Base-by-base conservation (phyloP, 805 yeast species). In the Zygosaccharomyces bailii region DNA sequence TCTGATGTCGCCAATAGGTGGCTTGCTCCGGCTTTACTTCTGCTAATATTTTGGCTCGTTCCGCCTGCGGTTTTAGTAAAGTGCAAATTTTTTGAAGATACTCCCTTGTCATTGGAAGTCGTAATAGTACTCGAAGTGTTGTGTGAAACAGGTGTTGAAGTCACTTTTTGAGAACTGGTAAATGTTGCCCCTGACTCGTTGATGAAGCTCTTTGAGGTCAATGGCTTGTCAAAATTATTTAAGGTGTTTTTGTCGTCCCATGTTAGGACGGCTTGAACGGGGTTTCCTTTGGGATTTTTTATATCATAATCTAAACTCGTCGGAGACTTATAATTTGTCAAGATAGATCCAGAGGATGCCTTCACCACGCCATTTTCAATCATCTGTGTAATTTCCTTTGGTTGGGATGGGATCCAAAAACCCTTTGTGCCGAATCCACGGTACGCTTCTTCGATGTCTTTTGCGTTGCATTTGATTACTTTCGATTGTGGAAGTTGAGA, bases 311-410 rank as follows among this genome's bases (percentile, higher is more conserved):
- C 70, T 3, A 75, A 64, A 8, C 63, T 49, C n/a, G 67, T 64
- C 44, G 59, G 67, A 1, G 67, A 62, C 11, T 60, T 54, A 34
- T 74, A 65, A 36, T 66, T 68, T n/a, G 56, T 52, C 45, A 76
- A 55, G 21, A 78, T 56, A 24, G 66, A 42, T 48, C 82, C 82
- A 43, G 67, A 55, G 42, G 75, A 72, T 20, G 72, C 56, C 46
- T 67, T 63, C 49, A 67, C 66, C 33, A 69, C 75, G 62, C 83
- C 83, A 50, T 74, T 60, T 46, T 68, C 55, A 51, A 78, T 77
- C 60, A 76, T 50, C 4, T 58, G 56, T 7, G 68, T 52, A 44
- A 73, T 67, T 16, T 69, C 77, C 34, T 60, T 65, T 41, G 80
- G 77, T 44, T 68, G 74, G 8, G 60, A 61, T 35, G 81, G 81